A percentile compares a stretch with the other conserved stretches of the same genome.
These are phyloP conservation scores for Botrytis tulipae DNA, from an alignment of 2,329 filamentous ascomycete species.

Conservation along the genomic window DNA sequence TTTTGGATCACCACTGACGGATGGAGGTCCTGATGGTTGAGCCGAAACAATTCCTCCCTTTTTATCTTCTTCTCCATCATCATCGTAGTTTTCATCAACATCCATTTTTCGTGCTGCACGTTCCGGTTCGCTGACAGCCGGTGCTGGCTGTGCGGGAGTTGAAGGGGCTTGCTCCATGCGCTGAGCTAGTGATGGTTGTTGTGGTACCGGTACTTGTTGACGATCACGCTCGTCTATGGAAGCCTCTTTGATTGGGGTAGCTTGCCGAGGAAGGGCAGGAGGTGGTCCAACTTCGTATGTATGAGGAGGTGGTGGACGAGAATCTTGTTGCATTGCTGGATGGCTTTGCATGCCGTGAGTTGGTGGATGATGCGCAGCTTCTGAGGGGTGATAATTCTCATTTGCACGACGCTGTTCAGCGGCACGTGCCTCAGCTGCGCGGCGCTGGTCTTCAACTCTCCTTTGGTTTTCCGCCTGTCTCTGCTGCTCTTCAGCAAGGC, in stretches of 20 bases:
- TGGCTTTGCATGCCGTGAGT: constrained; percentile 55
- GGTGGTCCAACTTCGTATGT: constrained; percentile 47
- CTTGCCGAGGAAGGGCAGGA: constrained; percentile 38
- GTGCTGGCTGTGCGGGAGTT: constrained; percentile 44
- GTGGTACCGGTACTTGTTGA: constrained; percentile 41
- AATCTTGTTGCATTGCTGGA: constrained; percentile 62
- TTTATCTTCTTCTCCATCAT: constrained; percentile 85
- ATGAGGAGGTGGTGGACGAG: constrained; percentile 50
- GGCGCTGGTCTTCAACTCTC: constrained; percentile 55
- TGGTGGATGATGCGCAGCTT: constrained; percentile 82
- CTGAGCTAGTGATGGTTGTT: constrained; percentile 40
- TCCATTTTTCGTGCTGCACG: constrained; percentile 90
- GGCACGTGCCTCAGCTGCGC: constrained; percentile 54
- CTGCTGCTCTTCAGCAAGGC: constrained; percentile 31
- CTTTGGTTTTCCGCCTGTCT: constrained; percentile 42
- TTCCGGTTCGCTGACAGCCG: constrained; percentile 67
- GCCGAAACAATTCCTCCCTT: constrained; percentile 52
- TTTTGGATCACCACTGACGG: constrained; percentile 48
- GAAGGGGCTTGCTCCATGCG: constrained; percentile 39
- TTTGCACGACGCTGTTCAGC: constrained; percentile 68
- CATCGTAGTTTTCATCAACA: constrained; percentile 95
- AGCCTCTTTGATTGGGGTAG: constrained; percentile 47
- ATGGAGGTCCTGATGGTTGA: constrained; percentile 47
- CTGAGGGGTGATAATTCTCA: constrained; percentile 85
- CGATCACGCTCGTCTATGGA: constrained; percentile 52